Evolutionary conservation across 345 rosid genomes (phyloP).

Genomic region (Excoecaria cochinchinensis): DNA sequence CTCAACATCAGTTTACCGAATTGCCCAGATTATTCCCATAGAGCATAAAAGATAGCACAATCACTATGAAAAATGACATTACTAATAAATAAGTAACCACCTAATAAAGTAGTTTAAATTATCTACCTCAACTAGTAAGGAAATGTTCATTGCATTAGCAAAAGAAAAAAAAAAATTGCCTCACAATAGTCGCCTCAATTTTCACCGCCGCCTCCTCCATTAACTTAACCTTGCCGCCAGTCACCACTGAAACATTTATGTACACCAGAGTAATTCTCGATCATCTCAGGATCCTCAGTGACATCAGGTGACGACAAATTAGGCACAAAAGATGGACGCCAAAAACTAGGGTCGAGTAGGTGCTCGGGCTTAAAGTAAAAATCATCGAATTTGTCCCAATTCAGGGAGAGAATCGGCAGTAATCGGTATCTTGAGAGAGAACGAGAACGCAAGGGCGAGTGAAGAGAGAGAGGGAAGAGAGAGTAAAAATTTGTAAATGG

Average conservation of each 20-base stretch:
- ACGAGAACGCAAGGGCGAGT: constrained; percentile 73
- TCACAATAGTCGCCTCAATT: constrained; percentile 51
- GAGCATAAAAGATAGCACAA: constrained; percentile 69
- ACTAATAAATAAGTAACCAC: too few relatives aligned
- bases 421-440: constrained; percentile 62
- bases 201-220: constrained; percentile 74
- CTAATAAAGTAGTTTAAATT: background rate
- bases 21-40: constrained; percentile 77
- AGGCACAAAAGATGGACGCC: constrained; percentile 92
- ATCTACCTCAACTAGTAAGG: background rate
- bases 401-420: constrained; percentile 37
- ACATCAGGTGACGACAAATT: constrained; percentile 26
- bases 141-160: background rate
- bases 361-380: constrained; percentile 62
- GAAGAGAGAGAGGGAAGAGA: constrained; percentile 36
- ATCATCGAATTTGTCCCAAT: constrained; percentile 84
- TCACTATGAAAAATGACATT: too few relatives aligned
- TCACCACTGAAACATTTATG: constrained; percentile 55
- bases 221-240: constrained; percentile 47
- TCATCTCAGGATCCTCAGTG: constrained; percentile 26
- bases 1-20: constrained; percentile 72
- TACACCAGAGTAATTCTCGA: constrained; percentile 53
- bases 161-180: background rate
- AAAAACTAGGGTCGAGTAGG: constrained; percentile 87
- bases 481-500: background rate